A percentile compares a stretch with the other conserved stretches of the same genome.
Conservation (phyloP, 2,329 filamentous ascomycete genomes). For the Herpomyces periplanetae region DNA sequence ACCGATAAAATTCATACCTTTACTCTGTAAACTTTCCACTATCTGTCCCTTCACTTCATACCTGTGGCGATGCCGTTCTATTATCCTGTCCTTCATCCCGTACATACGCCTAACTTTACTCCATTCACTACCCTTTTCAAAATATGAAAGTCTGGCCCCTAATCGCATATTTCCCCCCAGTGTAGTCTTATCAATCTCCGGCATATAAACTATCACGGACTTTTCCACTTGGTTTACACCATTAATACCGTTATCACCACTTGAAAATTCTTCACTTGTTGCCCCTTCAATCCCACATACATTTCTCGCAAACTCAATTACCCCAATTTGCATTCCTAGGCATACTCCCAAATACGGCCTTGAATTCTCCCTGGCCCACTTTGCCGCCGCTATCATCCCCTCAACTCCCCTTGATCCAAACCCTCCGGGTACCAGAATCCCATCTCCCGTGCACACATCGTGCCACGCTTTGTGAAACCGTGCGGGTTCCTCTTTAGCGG, state of each 20-base stretch:
- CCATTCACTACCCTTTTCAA: slow-evolving; percentile 38
- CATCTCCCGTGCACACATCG: slow-evolving; percentile 25
- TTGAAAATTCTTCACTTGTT: slow-evolving; percentile 15
- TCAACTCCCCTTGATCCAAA: slow-evolving; percentile 48
- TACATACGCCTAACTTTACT: slow-evolving; percentile 37
- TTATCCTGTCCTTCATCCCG: slow-evolving; percentile 11
- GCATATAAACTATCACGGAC: slow-evolving; percentile 59
- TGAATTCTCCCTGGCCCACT: slow-evolving; percentile 46
- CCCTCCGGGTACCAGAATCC: slow-evolving; percentile 29
- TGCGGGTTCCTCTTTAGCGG: slow-evolving; percentile 19
- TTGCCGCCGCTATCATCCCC: slow-evolving; percentile 60
- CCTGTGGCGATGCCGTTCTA: slow-evolving; percentile 47
- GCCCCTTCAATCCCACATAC: slow-evolving; percentile 21
- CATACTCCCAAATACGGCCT: slow-evolving; percentile 62
- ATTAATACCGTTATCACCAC: too few relatives aligned
- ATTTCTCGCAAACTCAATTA: slow-evolving; percentile 51
- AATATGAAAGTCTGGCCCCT: slow-evolving; percentile 28
- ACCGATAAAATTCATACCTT: slow-evolving; percentile 32
- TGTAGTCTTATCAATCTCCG: slow-evolving; percentile 34
- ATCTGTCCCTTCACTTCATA: slow-evolving; percentile 64
- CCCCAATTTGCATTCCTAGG: slow-evolving; percentile 64
- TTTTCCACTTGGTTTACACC: too few relatives aligned
- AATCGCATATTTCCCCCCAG: slow-evolving; percentile 63
- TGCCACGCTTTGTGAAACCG: slow-evolving; percentile 62
- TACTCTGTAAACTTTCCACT: slow-evolving; percentile 22